Evolutionary conservation across 768 basidiomycete species (phyloP).

Genomic region (Suillus placidus): DNA sequence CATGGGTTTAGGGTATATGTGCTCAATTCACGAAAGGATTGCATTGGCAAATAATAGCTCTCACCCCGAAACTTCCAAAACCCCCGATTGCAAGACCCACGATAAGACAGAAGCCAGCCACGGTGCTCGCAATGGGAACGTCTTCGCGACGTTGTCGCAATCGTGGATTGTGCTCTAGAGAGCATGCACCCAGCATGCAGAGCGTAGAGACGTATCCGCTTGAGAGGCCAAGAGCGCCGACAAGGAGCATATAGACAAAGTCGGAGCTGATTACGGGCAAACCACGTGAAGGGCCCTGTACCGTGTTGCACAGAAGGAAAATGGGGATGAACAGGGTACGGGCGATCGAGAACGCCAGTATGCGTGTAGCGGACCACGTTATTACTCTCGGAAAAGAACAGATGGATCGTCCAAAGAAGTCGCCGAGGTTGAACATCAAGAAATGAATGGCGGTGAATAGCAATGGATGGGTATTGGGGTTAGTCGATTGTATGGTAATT

Average conservation of each 20-base stretch:
- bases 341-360: slow-evolving; percentile 63
- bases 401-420: slow-evolving; percentile 68
- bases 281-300: slow-evolving; percentile 49
- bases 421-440: slow-evolving; percentile 75
- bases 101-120: slow-evolving; percentile 77
- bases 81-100: slow-evolving; percentile 79
- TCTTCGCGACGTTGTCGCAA: slow-evolving; percentile 72
- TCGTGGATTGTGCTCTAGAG: slow-evolving; percentile 75
- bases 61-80: slow-evolving; percentile 78
- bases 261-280: slow-evolving; percentile 71
- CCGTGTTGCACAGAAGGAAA: slow-evolving; percentile 79
- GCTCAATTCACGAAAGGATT: slow-evolving; percentile 60
- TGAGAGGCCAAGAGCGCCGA: slow-evolving; percentile 71
- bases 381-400: slow-evolving; percentile 67
- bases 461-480: slow-evolving; percentile 68
- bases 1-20: background rate
- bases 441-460: slow-evolving; percentile 82
- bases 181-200: slow-evolving; percentile 83
- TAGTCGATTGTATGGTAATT: slow-evolving; percentile 68
- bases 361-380: slow-evolving; percentile 67
- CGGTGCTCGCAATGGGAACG: slow-evolving; percentile 82
- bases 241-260: slow-evolving; percentile 68
- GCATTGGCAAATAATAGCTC: slow-evolving; percentile 66
- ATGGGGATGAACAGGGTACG: slow-evolving; percentile 85
- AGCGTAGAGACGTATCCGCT: slow-evolving; percentile 81